Percentiles rank a stretch among this genome's conserved stretches.
Conservation (phyloP, 2,329 filamentous ascomycete genomes). For the Hirsutella rhossiliensis region DNA sequence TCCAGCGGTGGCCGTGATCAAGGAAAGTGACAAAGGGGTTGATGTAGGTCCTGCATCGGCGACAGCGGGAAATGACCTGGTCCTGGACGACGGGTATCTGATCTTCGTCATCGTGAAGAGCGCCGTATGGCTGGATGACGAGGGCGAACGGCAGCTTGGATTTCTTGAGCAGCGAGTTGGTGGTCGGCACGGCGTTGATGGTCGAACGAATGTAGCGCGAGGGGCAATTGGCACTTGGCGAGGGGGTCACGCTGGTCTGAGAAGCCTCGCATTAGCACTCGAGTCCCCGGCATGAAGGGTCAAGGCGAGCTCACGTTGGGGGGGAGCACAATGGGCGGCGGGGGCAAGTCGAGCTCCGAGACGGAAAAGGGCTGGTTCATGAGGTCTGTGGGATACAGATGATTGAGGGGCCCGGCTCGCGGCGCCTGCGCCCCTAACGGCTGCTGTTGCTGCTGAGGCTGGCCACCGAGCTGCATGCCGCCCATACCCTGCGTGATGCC, state of each 20-base stretch:
- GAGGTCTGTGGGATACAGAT: conserved; percentile 84
- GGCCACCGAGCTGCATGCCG: conserved; percentile 63
- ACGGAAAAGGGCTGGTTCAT: conserved; percentile 91
- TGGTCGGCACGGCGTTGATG: conserved; percentile 86
- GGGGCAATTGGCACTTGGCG: conserved; percentile 80
- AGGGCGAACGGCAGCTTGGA: conserved; percentile 91
- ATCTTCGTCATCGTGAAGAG: conserved; percentile 88
- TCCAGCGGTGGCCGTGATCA: conserved; percentile 94
- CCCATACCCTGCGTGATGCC: conserved; percentile 77
- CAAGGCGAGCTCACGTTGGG: conserved; percentile 59
- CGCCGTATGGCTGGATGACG: conserved; percentile 89
- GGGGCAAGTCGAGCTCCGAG: conserved; percentile 79
- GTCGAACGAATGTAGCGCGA: conserved; percentile 93
- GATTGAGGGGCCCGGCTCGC: conserved; percentile 54
- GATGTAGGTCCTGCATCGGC: conserved; percentile 93
- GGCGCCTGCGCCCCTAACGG: conserved; percentile 23
- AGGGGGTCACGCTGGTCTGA: conserved; percentile 81
- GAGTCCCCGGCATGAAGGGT: too few species aligned
- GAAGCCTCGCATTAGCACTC: conserved; percentile 22
- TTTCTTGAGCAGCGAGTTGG: conserved; percentile 87
- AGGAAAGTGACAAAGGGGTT: conserved; percentile 95
- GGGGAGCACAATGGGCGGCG: conserved; percentile 81
- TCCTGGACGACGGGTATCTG: conserved; percentile 85
- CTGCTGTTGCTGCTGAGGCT: conserved; percentile 32
- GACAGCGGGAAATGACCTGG: conserved; percentile 92